Evolutionary conservation across 208 protist species (phyloP).

Genomic region (Leishmania arabica): DNA sequence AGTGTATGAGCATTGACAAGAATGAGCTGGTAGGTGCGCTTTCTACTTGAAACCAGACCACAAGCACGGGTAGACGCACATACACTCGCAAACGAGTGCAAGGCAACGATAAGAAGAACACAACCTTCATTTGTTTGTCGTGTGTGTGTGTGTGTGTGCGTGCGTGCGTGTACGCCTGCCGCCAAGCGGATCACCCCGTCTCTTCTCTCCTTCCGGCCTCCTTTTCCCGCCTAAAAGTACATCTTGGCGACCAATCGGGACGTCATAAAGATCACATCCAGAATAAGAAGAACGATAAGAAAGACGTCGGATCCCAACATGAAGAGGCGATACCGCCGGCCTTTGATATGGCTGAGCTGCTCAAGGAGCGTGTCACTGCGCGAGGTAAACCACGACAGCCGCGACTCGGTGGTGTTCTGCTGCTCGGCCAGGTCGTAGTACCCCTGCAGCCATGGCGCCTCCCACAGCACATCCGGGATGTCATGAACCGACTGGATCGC

Average conservation of each 20-base stretch:
- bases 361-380: constrained; percentile 70
- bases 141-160: too few relatives aligned
- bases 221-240: constrained; percentile 46
- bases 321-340: constrained; percentile 62
- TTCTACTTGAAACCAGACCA: not conserved
- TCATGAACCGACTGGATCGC: constrained; percentile 56
- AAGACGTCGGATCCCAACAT: constrained; percentile 79
- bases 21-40: not conserved
- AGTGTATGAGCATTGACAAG: not conserved
- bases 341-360: constrained; percentile 64
- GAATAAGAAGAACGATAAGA: constrained; percentile 67
- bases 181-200: not conserved
- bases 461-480: constrained; percentile 72
- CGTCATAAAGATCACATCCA: constrained; percentile 67
- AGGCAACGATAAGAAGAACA: not conserved
- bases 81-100: not conserved
- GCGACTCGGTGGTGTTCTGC: constrained; percentile 56
- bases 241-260: constrained; percentile 48
- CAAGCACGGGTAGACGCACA: not conserved
- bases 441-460: constrained; percentile 68
- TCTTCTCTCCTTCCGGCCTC: not conserved
- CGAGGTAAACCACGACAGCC: constrained; percentile 60
- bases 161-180: too few relatives aligned
- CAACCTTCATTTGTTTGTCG: not conserved
- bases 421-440: constrained; percentile 62